phyloP scores from a whole-genome alignment of 176 grass and related monocot genomes.

The Triticum aestivum region IWGSC_CS_RefSeq_v2.1 NC_057801.1:152584136-152584635 shows the following conservation, averaged over 20 bases:
- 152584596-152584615: too few species aligned
- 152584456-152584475: not conserved
- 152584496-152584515: not conserved
- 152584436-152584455: not conserved
- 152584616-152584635: conserved; percentile 43
- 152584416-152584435: too few species aligned
- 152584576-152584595: too few species aligned
- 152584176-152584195: not conserved
- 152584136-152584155: not conserved
- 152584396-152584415: too few species aligned
- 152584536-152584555: too few species aligned
- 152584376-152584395: too few species aligned
- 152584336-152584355: too few species aligned
- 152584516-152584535: not conserved
- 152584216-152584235: not conserved
- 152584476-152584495: not conserved
- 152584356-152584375: too few species aligned
- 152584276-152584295: not conserved
- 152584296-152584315: not conserved
- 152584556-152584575: too few species aligned
- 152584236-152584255: too few species aligned
- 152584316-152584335: not conserved
- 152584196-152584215: not conserved
- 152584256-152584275: too few species aligned
- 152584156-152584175: not conserved